These are phyloP conservation scores for Lactarius indigo DNA, from an alignment of 768 basidiomycete species.

Conservation along the genomic window DNA sequence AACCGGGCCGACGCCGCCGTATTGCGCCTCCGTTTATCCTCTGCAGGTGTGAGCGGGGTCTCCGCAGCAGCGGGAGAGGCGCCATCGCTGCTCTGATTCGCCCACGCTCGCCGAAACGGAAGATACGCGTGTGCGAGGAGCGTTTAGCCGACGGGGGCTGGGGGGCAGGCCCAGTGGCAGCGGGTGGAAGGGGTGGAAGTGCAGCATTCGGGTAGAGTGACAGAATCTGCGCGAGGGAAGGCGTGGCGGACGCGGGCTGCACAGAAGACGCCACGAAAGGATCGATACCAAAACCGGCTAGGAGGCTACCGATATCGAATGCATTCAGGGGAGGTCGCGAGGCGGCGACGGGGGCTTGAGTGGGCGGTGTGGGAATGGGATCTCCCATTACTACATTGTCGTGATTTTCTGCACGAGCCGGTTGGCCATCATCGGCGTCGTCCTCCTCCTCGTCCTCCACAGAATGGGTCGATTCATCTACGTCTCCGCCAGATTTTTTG, in stretches of 20 bases:
- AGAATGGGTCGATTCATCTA: slow-evolving; percentile 20
- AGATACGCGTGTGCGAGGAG: slow-evolving; percentile 39
- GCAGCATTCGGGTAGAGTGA: slow-evolving; percentile 45
- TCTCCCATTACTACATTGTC: slow-evolving; percentile 55
- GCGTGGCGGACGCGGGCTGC: slow-evolving; percentile 35
- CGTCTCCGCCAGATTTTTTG: slow-evolving; percentile 30
- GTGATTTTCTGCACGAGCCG: slow-evolving; percentile 51
- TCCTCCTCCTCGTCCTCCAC: slow-evolving; percentile 37
- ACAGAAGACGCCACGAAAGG: slow-evolving; percentile 38
- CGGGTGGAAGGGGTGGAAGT: slow-evolving; percentile 20
- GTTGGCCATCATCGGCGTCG: slow-evolving; percentile 22
- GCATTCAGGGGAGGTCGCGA: slow-evolving; percentile 35
- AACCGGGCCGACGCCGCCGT: slow-evolving; percentile 93
- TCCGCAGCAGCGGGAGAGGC: slow-evolving; percentile 25
- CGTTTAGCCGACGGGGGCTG: slow-evolving; percentile 24
- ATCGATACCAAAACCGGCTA: slow-evolving; percentile 41
- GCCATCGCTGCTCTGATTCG: slow-evolving; percentile 32
- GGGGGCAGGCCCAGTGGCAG: slow-evolving; percentile 23
- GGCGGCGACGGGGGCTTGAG: slow-evolving; percentile 25
- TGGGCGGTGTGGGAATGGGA: slow-evolving; percentile 34
- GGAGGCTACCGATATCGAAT: slow-evolving; percentile 42
- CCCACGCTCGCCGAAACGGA: slow-evolving; percentile 38
- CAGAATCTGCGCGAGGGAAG: slow-evolving; percentile 69
- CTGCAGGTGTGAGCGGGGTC: slow-evolving; percentile 49
- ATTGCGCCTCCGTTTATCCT: slow-evolving; percentile 92